Base-by-base conservation (phyloP, 352 stramenopile genomes). In the Blastocystis sp. region DNA sequence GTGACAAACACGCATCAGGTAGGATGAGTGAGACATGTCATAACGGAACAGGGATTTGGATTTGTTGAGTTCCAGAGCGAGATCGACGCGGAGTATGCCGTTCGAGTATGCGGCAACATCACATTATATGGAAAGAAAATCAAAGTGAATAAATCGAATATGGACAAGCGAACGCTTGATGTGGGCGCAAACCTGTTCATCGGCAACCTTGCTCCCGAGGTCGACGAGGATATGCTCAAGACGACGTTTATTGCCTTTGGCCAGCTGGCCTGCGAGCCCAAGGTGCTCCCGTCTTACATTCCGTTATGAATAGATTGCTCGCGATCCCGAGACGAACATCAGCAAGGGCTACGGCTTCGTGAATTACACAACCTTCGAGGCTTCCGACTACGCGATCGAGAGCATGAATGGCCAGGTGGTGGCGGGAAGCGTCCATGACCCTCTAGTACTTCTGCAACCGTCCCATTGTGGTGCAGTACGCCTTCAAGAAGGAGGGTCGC, bases 141-240 rank as follows among this genome's bases (percentile, higher is more conserved):
- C 52, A 92, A 95, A 28, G 95, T 99, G 11, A 98, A 96, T 89
- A 98, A 98, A 90, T 94, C 94, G 21, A 95, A 92, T 34, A 93
- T 97, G 84, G 95, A 98, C 90, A 94, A 94, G 89, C 98, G 98
- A 89, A 94, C 91, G 48, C 90, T 97, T 54, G 96, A 98, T 91
- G 95, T 99, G n/a, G 97, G 97, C 48, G 97, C 97, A 2, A 99
- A 99, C 91, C 92, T 99, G 2, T 99, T 99, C 90, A 93, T 99
- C 76, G 96, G 97, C 19, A 96, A 97, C 88, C 90, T 99, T 24
- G 95, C 98, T 91, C 92, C 93, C 0, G 94, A 98, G 88, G 97
- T 99, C 40, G 96, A 99, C 91, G 97, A 99, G 91, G 98, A 99
- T 91, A 91, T 99, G 65, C 92, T 99, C 42, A 98, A 98, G 90